A percentile compares a stretch with the other conserved stretches of the same genome.
phyloP scores from a whole-genome alignment of 2,329 filamentous ascomycete species.

The Talaromyces amestolkiae region DNA sequence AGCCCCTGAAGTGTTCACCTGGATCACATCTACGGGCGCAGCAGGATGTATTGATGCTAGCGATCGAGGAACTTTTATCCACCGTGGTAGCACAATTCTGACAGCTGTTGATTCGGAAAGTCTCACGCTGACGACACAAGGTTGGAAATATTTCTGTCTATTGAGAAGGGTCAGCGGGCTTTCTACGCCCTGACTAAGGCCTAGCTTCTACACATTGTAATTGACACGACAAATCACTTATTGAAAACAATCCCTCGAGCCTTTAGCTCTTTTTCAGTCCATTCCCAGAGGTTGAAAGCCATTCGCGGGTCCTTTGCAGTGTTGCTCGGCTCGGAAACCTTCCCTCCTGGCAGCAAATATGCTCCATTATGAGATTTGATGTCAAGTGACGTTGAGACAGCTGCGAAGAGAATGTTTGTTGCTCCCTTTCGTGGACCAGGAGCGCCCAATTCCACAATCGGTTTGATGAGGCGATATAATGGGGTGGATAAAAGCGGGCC shows the following conservation, averaged over 20 bases:
- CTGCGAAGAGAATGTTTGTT: background rate
- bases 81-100: background rate
- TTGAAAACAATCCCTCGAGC: background rate
- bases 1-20: background rate
- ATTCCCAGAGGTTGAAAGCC: background rate
- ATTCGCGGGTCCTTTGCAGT: background rate
- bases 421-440: background rate
- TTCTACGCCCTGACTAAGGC: background rate
- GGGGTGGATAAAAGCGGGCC: background rate
- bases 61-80: background rate
- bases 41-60: background rate
- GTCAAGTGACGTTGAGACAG: background rate
- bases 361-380: background rate
- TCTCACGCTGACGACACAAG: background rate
- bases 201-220: background rate
- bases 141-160: background rate
- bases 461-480: background rate
- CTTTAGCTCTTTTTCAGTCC: background rate
- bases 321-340: background rate
- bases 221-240: background rate
- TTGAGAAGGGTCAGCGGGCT: background rate
- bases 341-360: background rate
- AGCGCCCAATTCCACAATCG: background rate
- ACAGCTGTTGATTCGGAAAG: background rate
- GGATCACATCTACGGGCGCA: constrained; percentile 1